Percentiles rank a stretch among this genome's conserved stretches.
These are phyloP conservation scores for Trichoderma sp. DNA, from an alignment of 2,329 filamentous ascomycete genomes.

Conservation along the genomic window DNA sequence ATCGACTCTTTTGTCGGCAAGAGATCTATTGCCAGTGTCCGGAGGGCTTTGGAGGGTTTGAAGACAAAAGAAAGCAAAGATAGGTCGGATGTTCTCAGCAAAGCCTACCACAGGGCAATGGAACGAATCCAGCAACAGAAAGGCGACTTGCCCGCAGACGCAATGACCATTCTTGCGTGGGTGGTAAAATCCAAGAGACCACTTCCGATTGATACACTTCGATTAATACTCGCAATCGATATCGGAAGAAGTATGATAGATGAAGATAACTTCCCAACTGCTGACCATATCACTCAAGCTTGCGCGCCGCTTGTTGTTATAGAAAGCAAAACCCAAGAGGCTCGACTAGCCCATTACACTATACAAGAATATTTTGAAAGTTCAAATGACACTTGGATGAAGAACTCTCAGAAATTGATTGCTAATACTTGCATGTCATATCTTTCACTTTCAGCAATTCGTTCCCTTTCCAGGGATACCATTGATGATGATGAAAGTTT, in stretches of 20 bases:
- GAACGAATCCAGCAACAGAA: slow-evolving; percentile 42
- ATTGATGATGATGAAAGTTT: background rate
- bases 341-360: slow-evolving; percentile 47
- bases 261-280: slow-evolving; percentile 33
- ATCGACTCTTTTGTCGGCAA: background rate
- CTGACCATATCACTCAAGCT: slow-evolving; percentile 36
- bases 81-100: slow-evolving; percentile 33
- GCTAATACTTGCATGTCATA: slow-evolving; percentile 36
- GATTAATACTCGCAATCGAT: slow-evolving; percentile 43
- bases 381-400: slow-evolving; percentile 37
- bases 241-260: slow-evolving; percentile 6
- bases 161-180: slow-evolving; percentile 41
- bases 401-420: slow-evolving; percentile 30
- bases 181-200: slow-evolving; percentile 38
- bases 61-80: background rate
- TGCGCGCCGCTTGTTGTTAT: slow-evolving; percentile 44
- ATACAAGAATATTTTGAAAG: slow-evolving; percentile 44
- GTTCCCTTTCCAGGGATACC: slow-evolving; percentile 22
- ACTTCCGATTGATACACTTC: slow-evolving; percentile 37
- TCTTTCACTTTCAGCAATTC: slow-evolving; percentile 31
- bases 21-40: background rate
- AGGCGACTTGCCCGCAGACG: slow-evolving; percentile 30
- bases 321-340: slow-evolving; percentile 34
- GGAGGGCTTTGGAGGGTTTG: slow-evolving; percentile 15
- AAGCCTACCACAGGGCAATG: slow-evolving; percentile 45